Percentiles rank a stretch among this genome's conserved stretches.
phyloP scores from a whole-genome alignment of 768 basidiomycete species.

The Tulasnella sp. region DNA sequence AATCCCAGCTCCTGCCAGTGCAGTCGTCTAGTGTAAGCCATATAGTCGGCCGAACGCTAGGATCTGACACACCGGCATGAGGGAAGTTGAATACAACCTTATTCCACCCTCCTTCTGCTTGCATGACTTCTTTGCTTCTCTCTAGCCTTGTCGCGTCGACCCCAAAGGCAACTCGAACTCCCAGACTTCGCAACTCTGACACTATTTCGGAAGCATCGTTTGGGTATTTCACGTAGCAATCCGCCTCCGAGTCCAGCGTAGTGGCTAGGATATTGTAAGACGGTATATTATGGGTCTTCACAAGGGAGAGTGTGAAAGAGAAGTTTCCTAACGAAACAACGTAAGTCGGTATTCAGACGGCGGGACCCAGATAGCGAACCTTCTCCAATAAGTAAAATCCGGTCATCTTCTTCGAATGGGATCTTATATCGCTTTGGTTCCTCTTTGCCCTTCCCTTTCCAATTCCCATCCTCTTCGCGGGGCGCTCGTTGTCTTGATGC shows the following conservation, averaged over 20 bases:
- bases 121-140: slow-evolving; percentile 47
- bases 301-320: slow-evolving; percentile 77
- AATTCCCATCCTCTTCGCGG: not conserved
- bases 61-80: slow-evolving; percentile 66
- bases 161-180: slow-evolving; percentile 68
- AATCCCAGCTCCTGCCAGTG: slow-evolving; percentile 55
- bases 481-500: not conserved
- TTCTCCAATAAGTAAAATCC: slow-evolving; percentile 76
- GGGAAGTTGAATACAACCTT: slow-evolving; percentile 94
- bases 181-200: slow-evolving; percentile 48
- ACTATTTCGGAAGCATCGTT: slow-evolving; percentile 61
- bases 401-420: slow-evolving; percentile 62
- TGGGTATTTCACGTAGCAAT: slow-evolving; percentile 79
- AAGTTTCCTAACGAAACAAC: no score
- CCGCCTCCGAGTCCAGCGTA: slow-evolving; percentile 72
- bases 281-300: slow-evolving; percentile 45
- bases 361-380: slow-evolving; percentile 41
- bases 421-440: slow-evolving; percentile 31
- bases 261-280: slow-evolving; percentile 77
- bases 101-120: slow-evolving; percentile 51
- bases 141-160: slow-evolving; percentile 82
- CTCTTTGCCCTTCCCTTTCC: not conserved
- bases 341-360: no score
- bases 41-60: not conserved
- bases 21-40: not conserved